These are phyloP conservation scores for Xylaria longipes DNA, from an alignment of 495 filamentous ascomycete genomes.

Conservation along the genomic window DNA sequence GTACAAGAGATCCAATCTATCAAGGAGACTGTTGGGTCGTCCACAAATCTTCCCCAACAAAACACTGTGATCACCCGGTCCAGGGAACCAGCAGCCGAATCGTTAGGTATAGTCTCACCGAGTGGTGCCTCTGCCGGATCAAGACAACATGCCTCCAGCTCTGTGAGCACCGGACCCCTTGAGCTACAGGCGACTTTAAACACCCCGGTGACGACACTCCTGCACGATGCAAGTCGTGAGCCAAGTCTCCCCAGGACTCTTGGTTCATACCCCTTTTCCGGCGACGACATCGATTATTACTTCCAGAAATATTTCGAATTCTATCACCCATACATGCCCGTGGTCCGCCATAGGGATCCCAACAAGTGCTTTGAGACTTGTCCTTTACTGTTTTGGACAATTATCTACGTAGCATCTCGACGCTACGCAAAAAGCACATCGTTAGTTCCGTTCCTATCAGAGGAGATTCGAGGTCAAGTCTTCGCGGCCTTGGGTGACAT, in stretches of 20 bases:
- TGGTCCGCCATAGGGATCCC: conserved; percentile 46
- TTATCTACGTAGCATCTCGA: conserved; percentile 51
- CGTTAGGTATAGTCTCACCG: conserved; percentile 35
- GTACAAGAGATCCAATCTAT: conserved; percentile 53
- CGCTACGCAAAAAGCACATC: conserved; percentile 49
- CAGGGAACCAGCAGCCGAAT: conserved; percentile 31
- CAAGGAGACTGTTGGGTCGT: conserved; percentile 47
- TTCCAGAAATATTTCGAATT: conserved; percentile 55
- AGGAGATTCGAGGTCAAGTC: conserved; percentile 47
- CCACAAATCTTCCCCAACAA: conserved; percentile 24
- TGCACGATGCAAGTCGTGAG: conserved; percentile 18
- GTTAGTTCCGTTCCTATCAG: conserved; percentile 49
- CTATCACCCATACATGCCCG: conserved; percentile 53
- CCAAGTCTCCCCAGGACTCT: conserved; percentile 45
- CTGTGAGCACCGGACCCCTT: conserved; percentile 20
- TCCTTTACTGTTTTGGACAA: conserved; percentile 52
- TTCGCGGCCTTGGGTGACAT: conserved; percentile 42
- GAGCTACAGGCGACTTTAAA: conserved; percentile 32
- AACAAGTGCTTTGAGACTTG: conserved; percentile 48
- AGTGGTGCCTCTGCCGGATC: conserved; percentile 28
- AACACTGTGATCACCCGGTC: conserved; percentile 25
- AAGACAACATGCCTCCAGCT: conserved; percentile 24
- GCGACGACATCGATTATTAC: conserved; percentile 54
- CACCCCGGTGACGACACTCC: conserved; percentile 30
- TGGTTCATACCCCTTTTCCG: conserved; percentile 52